Conservation (phyloP, 1,284 basidiomycete genomes). For the Rhodotorula sp. region DNA sequence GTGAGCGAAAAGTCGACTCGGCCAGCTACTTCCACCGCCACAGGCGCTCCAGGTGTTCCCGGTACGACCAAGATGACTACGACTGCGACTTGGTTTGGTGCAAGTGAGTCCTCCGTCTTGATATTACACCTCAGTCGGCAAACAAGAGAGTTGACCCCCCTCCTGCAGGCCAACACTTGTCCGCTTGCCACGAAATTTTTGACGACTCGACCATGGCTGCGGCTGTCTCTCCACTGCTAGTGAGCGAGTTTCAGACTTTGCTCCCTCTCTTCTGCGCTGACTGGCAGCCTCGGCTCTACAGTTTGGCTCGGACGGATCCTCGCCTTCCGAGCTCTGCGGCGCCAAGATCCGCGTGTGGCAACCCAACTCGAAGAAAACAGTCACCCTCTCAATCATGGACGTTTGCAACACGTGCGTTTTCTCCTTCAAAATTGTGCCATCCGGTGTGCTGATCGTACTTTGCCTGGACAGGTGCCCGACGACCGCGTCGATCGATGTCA, state of each 20-base stretch:
- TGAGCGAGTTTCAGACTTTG: not conserved
- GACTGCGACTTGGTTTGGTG: conserved; percentile 2
- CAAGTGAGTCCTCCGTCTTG: not conserved
- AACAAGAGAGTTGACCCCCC: not conserved
- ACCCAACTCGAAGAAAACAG: conserved; percentile 12
- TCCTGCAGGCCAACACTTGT: not conserved
- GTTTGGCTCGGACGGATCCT: conserved; percentile 11
- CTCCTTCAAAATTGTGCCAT: no score
- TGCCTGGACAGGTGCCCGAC: not conserved
- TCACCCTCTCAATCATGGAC: conserved; percentile 2
- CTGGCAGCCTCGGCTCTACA: not conserved
- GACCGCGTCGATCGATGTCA: conserved; percentile 1
- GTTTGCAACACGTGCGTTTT: conserved; percentile 4
- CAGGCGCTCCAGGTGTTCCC: not conserved
- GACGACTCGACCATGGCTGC: not conserved
- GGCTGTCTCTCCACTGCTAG: conserved; percentile 1
- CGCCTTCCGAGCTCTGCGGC: conserved; percentile 8
- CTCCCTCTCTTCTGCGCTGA: not conserved
- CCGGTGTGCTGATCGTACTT: not conserved
- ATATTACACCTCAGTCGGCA: no score
- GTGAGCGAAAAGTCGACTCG: no score
- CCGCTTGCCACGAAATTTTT: conserved; percentile 1
- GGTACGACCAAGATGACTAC: not conserved
- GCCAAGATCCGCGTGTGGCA: conserved; percentile 17
- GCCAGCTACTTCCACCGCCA: not conserved